Base-by-base conservation (phyloP, 345 rosid species). In the Populus ilicifolia region DNA sequence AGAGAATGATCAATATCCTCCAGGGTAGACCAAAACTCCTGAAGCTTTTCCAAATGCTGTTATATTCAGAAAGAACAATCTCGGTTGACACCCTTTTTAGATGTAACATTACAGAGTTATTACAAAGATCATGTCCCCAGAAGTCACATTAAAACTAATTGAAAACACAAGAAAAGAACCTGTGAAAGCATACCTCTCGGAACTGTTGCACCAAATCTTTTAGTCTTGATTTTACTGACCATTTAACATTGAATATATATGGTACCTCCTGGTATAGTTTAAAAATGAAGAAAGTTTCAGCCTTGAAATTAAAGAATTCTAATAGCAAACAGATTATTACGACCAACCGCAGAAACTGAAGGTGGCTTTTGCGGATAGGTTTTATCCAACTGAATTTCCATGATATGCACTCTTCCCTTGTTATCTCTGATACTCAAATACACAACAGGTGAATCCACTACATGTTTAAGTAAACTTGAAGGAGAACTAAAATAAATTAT, bases 1-100 rank as follows among this genome's bases (percentile, higher is more conserved):
- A 94, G 87, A 78, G 89, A 89, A 62, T 83, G 80, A 75, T 94
- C 97, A 64, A 94, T 90, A 43, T 89, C 94, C 27, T 92, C 94
- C 85, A 94, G 83, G 73, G 89, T 84, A 73, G 90, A 88, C 96
- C 96, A 94, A 77, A 89, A 89, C 72, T 88, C 90, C 79, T 86
- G 88, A 78, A 94, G 92, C 72, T 70, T 85, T 78, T 89, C 87
- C 82, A 92, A 68, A 88, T 94, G 97, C 95, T 92, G 75, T 43
- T 69, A 69, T 17, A 41, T 52, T 70, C 43, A 23, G 27, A 62
- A 8, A 69, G 5, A 74, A 76, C 23, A 23, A 27, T 33, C 43
- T 43, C 56, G 18, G 20, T 13, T 43, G 67, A 69, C 27, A 56
- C 35, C 21, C 39, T 33, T 77, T 59, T 21, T 27, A 52, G 17